These are phyloP conservation scores for Stachybotrys chartarum DNA, from an alignment of 2,329 filamentous ascomycete genomes.

Conservation along the genomic window DNA sequence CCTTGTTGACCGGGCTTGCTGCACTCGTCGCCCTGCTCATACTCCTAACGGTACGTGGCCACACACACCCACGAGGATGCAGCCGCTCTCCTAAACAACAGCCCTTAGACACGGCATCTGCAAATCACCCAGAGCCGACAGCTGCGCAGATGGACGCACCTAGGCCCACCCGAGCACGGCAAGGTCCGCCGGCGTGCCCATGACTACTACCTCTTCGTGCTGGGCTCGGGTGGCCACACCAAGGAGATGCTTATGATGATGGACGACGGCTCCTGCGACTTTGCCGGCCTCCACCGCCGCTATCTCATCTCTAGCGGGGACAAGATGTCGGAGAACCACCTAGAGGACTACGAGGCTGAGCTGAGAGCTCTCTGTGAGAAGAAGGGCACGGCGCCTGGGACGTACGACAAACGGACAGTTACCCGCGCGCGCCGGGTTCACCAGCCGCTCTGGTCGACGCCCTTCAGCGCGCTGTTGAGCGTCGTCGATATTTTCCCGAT, in stretches of 20 bases:
- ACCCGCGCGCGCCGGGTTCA: constrained; percentile 75
- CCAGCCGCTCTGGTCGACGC: constrained; percentile 69
- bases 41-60: constrained; percentile 19
- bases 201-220: constrained; percentile 66
- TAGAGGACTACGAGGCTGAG: constrained; percentile 46
- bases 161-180: constrained; percentile 7
- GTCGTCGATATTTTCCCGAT: constrained; percentile 55
- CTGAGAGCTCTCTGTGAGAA: constrained; percentile 15
- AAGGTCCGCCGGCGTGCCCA: constrained; percentile 1
- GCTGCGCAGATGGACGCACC: constrained; percentile 7
- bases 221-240: constrained; percentile 91
- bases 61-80: not conserved
- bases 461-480: constrained; percentile 59
- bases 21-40: constrained; percentile 13
- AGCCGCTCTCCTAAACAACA: not conserved
- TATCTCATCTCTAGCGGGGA: constrained; percentile 80
- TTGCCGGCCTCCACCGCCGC: constrained; percentile 57
- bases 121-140: constrained; percentile 16
- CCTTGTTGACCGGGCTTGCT: constrained; percentile 10
- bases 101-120: constrained; percentile 19
- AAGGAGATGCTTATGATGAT: constrained; percentile 91
- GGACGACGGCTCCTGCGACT: constrained; percentile 45
- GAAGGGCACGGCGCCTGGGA: constrained; percentile 26
- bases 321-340: constrained; percentile 54
- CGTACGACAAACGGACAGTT: constrained; percentile 60